Evolutionary conservation across 768 basidiomycete species (phyloP).

Genomic region (Rhizopogon vinicolor): DNA sequence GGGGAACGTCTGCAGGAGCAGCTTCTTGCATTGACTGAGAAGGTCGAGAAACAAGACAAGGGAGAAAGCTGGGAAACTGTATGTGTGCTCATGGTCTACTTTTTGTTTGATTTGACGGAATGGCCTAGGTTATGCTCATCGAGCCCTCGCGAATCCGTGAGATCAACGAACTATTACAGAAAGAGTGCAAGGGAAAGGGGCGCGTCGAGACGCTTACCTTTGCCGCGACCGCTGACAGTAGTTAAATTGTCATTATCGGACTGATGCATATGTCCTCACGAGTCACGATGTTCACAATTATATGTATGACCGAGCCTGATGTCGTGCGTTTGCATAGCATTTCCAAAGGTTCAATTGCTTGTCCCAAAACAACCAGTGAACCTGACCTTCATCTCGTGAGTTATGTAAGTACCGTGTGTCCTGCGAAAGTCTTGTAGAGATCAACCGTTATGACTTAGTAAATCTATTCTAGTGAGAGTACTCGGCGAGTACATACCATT

Average conservation of each 20-base stretch:
- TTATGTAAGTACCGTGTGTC: too few relatives aligned
- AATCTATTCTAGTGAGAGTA: too few relatives aligned
- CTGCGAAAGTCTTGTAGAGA: too few relatives aligned
- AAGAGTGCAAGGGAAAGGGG: constrained; percentile 85
- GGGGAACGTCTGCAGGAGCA: constrained; percentile 66
- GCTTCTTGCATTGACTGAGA: constrained; percentile 70
- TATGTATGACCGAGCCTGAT: too few relatives aligned
- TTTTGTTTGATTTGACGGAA: not conserved
- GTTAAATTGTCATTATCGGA: constrained; percentile 4
- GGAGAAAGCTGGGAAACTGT: constrained; percentile 86
- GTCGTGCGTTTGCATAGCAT: too few relatives aligned
- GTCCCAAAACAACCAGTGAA: too few relatives aligned
- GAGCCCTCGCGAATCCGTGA: constrained; percentile 90
- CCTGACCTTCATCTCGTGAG: too few relatives aligned
- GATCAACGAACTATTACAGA: constrained; percentile 85
- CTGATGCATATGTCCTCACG: not conserved
- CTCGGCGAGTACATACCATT: too few relatives aligned
- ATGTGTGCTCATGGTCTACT: constrained; percentile 25
- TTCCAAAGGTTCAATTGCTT: too few relatives aligned
- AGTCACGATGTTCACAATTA: not conserved
- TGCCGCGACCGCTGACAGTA: constrained; percentile 49
- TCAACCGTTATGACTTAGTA: too few relatives aligned
- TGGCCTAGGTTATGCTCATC: constrained; percentile 78
- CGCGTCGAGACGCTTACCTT: constrained; percentile 80
- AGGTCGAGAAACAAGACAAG: constrained; percentile 78